Conservation (phyloP, 2,329 filamentous ascomycete genomes). For the Stenocarpella maydis region DNA sequence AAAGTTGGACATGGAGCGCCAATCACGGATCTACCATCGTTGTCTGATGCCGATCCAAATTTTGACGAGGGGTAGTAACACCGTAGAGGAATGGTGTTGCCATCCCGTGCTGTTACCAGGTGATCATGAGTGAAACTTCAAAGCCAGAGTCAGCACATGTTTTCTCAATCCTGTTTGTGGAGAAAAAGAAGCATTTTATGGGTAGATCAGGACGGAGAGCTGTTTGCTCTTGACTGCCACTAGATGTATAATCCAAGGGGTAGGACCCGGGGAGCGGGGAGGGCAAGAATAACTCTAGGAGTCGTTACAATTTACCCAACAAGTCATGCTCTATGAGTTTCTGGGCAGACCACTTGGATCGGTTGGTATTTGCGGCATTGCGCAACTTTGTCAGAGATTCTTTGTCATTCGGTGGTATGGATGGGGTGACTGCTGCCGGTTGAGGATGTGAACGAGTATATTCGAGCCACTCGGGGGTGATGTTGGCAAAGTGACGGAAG, state of each 20-base stretch:
- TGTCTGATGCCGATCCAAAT: background rate
- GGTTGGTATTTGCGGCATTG: background rate
- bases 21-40: background rate
- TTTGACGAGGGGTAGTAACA: background rate
- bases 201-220: background rate
- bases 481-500: background rate
- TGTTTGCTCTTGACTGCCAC: background rate
- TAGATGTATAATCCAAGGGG: background rate
- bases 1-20: background rate
- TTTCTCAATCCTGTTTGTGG: background rate
- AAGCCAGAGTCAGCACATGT: background rate
- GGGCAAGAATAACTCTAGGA: too few relatives aligned
- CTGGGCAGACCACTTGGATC: background rate
- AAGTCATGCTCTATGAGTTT: background rate
- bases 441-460: background rate
- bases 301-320: background rate
- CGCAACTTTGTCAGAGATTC: background rate
- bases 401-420: background rate
- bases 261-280: too few relatives aligned
- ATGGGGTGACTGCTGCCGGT: background rate
- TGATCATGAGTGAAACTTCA: background rate
- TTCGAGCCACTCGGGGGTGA: background rate
- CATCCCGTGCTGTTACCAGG: background rate
- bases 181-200: background rate
- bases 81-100: background rate